Conservation (phyloP, 768 basidiomycete species). For the Thelephora ganbajun region DNA sequence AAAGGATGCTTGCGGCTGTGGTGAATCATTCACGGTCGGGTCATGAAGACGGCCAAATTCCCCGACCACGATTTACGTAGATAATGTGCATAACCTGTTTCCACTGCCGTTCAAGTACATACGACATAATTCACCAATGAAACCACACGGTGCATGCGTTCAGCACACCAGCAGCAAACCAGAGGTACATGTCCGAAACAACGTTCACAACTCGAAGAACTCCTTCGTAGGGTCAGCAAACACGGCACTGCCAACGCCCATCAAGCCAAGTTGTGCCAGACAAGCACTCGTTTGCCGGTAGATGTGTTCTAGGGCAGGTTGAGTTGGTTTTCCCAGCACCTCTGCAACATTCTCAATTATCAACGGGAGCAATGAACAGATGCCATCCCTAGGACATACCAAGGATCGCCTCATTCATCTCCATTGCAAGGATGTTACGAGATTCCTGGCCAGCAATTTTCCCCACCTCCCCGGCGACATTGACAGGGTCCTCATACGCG, state of each 20-base stretch:
- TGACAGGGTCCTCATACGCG: conserved; percentile 63
- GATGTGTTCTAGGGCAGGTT: conserved; percentile 60
- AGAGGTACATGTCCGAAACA: background rate
- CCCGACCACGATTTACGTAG: background rate
- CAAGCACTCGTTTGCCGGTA: conserved; percentile 64
- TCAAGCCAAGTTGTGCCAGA: conserved; percentile 54
- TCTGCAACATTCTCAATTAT: conserved; percentile 26
- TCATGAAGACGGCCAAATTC: conserved; percentile 7
- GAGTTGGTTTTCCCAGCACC: conserved; percentile 62
- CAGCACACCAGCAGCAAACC: background rate
- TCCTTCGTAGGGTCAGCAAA: conserved; percentile 72
- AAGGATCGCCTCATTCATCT: conserved; percentile 72
- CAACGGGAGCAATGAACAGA: background rate
- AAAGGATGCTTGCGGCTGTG: conserved; percentile 89
- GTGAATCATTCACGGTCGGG: conserved; percentile 73
- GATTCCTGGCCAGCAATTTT: conserved; percentile 58
- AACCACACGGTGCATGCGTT: background rate
- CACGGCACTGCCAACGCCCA: conserved; percentile 65
- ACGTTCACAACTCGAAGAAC: conserved; percentile 33
- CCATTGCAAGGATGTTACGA: conserved; percentile 51
- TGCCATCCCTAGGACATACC: conserved; percentile 31
- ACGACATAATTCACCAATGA: background rate
- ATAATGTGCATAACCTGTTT: background rate
- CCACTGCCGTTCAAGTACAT: background rate
- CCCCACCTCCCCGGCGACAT: conserved; percentile 48